Evolutionary conservation across 2,329 filamentous ascomycete genomes (phyloP), one percentile per base, ranked within the genome.

Genomic region (Aspergillus luchuensis): DNA sequence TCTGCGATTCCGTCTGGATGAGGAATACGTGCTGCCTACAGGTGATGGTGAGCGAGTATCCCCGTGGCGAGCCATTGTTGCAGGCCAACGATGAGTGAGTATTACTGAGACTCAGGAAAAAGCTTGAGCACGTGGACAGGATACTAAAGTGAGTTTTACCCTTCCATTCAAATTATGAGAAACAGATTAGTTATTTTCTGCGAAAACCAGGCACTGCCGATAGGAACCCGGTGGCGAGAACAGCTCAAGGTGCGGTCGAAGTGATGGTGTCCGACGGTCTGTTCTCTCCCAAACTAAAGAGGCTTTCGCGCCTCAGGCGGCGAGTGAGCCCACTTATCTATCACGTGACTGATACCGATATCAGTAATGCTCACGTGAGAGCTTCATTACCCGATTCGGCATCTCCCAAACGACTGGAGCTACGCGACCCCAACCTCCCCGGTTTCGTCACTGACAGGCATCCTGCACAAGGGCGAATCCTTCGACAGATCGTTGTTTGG

Each of bases 11-110:
- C 87, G 86, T 80, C 87, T 89, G 81, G 87, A 88, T 74, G 88
- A 87, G 79, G 87, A 88, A 79, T 86, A 84, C 76, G 90, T 88
- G 84, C 90, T 92, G 87, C 90, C 90, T 92, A 89, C 88, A 89
- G 90, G 90, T 88, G 89, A 92, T 91, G 91, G 91, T 93, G 91
- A 94, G 90, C 91, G 84, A 82, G 82, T 81, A 78, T 85, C 83
- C 81, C 82, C 84, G 78, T 82, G 82, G 78, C 83, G 82, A 81
- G 82, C 82, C 84, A 85, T 85, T 77, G 71, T 80, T 80, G 79
- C 77, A 81, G 77, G 82, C 81, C 78, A 81, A 82, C 76, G 73
- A 78, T 78, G 70, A 78, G 77, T 79, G 78, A 79, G 77, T 78
- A 74, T 79, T 80, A 80, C 78, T 76, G 73, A 65, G 67, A 70